Conservation (phyloP, 345 rosid species). For the Euphorbia peplus region DNA sequence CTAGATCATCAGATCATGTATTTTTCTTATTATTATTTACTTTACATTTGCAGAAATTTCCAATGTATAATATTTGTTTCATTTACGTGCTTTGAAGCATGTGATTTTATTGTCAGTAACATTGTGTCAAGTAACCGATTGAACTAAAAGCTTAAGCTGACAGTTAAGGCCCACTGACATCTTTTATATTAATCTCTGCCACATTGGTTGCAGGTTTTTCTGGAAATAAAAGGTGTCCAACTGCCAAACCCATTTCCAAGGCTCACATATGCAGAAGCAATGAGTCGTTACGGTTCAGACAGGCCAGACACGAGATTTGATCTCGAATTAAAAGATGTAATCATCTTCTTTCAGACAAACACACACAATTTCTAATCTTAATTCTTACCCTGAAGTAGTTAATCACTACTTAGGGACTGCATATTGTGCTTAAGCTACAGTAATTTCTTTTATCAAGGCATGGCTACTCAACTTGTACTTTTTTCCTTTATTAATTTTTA, state of each 20-base stretch:
- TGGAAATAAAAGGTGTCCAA: constrained; percentile 70
- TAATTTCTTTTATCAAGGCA: not conserved
- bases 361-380: not conserved
- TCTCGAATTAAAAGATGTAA: constrained; percentile 91
- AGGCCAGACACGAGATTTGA: constrained; percentile 89
- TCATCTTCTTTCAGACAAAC: constrained; percentile 16
- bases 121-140: no score
- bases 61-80: not conserved
- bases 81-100: constrained; percentile 3
- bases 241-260: constrained; percentile 85
- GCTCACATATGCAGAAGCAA: constrained; percentile 88
- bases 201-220: constrained; percentile 59
- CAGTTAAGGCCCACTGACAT: no score
- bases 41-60: constrained; percentile 14
- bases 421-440: not conserved
- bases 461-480: not conserved
- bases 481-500: not conserved
- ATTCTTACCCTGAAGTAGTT: not conserved
- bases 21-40: not conserved
- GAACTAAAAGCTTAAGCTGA: no score
- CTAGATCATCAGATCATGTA: not conserved
- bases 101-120: no score
- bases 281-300: constrained; percentile 87
- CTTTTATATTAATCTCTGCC: no score
- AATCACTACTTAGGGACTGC: not conserved